Conservation (phyloP, 495 filamentous ascomycete species). For the Hypoxylon rickii region DNA sequence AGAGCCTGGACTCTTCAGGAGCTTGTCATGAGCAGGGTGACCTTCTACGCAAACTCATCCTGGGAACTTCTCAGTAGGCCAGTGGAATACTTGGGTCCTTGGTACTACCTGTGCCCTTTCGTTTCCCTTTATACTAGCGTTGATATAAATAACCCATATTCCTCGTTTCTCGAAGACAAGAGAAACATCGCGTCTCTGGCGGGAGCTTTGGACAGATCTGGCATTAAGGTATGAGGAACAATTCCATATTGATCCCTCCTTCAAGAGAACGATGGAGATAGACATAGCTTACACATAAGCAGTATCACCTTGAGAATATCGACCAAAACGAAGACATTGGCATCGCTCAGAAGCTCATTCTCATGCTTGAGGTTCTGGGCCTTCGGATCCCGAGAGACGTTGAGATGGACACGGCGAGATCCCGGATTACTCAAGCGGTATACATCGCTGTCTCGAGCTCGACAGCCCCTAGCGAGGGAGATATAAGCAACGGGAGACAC, state of each 20-base stretch:
- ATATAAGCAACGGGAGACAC: not conserved
- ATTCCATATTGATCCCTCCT: not conserved
- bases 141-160: conserved; percentile 29
- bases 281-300: not conserved
- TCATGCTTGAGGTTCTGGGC: conserved; percentile 37
- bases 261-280: not conserved
- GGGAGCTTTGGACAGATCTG: not conserved
- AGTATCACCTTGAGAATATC: conserved; percentile 1
- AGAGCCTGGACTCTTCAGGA: conserved; percentile 57
- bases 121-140: conserved; percentile 38
- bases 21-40: conserved; percentile 53
- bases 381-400: conserved; percentile 39
- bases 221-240: conserved; percentile 3
- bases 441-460: conserved; percentile 35
- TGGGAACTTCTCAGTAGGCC: conserved; percentile 44
- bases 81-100: conserved; percentile 45
- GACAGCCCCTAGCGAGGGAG: not conserved
- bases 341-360: conserved; percentile 37
- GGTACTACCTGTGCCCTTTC: conserved; percentile 48
- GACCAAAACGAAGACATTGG: not conserved
- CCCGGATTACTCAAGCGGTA: conserved; percentile 39
- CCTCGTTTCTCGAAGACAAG: not conserved
- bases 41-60: conserved; percentile 48
- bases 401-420: conserved; percentile 37
- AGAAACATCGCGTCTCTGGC: not conserved